Evolutionary conservation across 2,329 filamentous ascomycete species (phyloP).

Genomic region (Neobulgaria alba): DNA sequence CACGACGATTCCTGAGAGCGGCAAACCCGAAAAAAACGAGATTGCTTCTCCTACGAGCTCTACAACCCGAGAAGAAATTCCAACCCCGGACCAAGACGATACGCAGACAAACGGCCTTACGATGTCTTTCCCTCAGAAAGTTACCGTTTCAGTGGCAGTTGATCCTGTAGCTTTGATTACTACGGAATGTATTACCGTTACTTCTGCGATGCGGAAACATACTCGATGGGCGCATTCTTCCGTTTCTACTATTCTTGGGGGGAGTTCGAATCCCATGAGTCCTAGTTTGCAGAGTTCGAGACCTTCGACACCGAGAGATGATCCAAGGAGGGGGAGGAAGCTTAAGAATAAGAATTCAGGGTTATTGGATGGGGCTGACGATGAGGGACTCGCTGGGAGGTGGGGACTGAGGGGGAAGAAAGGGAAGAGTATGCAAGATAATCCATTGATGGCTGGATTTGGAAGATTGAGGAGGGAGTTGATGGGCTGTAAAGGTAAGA

Average conservation of each 20-base stretch:
- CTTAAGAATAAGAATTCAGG: slow-evolving; percentile 19
- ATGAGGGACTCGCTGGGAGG: slow-evolving; percentile 62
- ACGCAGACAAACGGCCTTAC: slow-evolving; percentile 13
- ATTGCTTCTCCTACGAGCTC: slow-evolving; percentile 8
- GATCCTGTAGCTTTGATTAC: slow-evolving; percentile 90
- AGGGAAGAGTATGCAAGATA: slow-evolving; percentile 95
- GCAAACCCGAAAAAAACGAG: too few relatives aligned
- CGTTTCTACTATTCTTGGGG: slow-evolving; percentile 89
- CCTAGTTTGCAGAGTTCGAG: slow-evolving; percentile 36
- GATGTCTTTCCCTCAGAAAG: slow-evolving; percentile 16
- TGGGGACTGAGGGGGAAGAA: slow-evolving; percentile 94
- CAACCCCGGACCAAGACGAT: slow-evolving; percentile 3
- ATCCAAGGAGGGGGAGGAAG: slow-evolving; percentile 16
- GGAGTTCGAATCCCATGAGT: slow-evolving; percentile 41
- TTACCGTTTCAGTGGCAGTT: slow-evolving; percentile 66
- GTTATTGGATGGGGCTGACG: slow-evolving; percentile 37
- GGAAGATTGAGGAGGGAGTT: slow-evolving; percentile 82
- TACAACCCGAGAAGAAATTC: slow-evolving; percentile 2
- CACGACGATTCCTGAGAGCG: slow-evolving; percentile 10
- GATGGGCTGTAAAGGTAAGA: slow-evolving; percentile 68
- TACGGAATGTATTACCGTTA: slow-evolving; percentile 97
- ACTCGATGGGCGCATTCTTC: slow-evolving; percentile 93
- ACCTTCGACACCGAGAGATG: slow-evolving; percentile 31
- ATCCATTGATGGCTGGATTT: slow-evolving; percentile 92
- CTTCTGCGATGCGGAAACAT: slow-evolving; percentile 96